A percentile compares a stretch with the other conserved stretches of the same genome.
Evolutionary conservation across 2,329 filamentous ascomycete genomes (phyloP).

Genomic region (Alternaria angustiovoidea): DNA sequence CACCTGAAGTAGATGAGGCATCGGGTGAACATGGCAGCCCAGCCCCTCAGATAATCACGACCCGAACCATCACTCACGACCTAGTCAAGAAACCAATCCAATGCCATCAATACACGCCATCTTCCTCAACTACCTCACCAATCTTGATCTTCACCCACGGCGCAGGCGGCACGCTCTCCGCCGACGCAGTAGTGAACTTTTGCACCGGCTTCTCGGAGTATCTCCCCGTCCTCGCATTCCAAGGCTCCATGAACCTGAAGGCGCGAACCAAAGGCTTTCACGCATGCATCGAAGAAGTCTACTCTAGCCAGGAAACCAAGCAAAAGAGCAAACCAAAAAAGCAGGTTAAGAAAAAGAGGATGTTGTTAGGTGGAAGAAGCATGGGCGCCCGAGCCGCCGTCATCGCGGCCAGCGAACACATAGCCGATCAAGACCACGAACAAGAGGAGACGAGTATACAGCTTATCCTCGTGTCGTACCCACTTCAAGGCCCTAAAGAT

Average conservation of each 20-base stretch:
- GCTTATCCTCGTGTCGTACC: conserved; percentile 54
- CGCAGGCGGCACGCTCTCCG: conserved; percentile 53
- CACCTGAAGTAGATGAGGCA: background rate
- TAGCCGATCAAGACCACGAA: background rate
- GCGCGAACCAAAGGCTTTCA: conserved; percentile 50
- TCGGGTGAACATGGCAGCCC: background rate
- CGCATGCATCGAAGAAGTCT: conserved; percentile 41
- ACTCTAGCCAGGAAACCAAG: background rate
- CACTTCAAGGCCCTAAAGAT: conserved; percentile 48
- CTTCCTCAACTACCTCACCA: background rate
- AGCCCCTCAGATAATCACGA: background rate
- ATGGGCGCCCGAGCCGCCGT: conserved; percentile 57
- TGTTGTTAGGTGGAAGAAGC: conserved; percentile 51
- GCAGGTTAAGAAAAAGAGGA: accelerated
- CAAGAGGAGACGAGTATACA: conserved; percentile 7
- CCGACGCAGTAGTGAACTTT: conserved; percentile 52
- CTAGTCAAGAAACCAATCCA: conserved; percentile 31
- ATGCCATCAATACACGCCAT: conserved; percentile 27
- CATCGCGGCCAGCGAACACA: conserved; percentile 36
- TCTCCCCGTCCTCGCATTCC: conserved; percentile 44
- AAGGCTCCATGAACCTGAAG: conserved; percentile 54
- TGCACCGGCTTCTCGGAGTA: conserved; percentile 44
- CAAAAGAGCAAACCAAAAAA: background rate
- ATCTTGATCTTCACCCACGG: conserved; percentile 56
- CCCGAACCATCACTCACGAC: conserved; percentile 21